These are phyloP conservation scores for Adansonia madagascariensis DNA, from an alignment of 441 rosid genomes.

Conservation along the genomic window DNA sequence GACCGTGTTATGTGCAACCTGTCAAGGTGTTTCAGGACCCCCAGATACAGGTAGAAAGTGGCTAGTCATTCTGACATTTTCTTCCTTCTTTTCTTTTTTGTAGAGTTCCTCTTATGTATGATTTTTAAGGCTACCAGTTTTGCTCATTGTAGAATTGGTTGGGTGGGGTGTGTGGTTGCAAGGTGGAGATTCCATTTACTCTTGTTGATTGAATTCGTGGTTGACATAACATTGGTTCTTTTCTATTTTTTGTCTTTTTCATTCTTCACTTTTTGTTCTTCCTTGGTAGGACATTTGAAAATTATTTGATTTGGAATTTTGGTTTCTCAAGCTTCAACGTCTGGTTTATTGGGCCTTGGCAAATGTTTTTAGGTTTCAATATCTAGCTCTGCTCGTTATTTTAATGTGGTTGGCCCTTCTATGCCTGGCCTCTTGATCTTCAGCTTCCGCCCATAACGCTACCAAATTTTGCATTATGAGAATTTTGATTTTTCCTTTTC, in stretches of 20 bases:
- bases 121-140: not conserved
- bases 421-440: too few species aligned
- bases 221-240: not conserved
- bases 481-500: too few species aligned
- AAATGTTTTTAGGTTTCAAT: too few species aligned
- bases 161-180: not conserved
- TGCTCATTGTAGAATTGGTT: not conserved
- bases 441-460: too few species aligned
- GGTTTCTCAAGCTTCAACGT: not conserved
- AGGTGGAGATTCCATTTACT: not conserved
- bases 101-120: not conserved
- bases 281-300: not conserved
- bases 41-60: not conserved
- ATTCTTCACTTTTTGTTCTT: not conserved
- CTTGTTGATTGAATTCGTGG: not conserved
- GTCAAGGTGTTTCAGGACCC: not conserved
- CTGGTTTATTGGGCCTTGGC: not conserved
- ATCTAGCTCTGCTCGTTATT: too few species aligned
- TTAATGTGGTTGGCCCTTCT: too few species aligned
- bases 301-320: not conserved
- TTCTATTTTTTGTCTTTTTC: not conserved
- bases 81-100: not conserved
- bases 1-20: not conserved
- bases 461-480: too few species aligned
- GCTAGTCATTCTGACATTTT: not conserved